phyloP scores from a whole-genome alignment of 2,329 filamentous ascomycete species.

The Passalora sequoiae region DNA sequence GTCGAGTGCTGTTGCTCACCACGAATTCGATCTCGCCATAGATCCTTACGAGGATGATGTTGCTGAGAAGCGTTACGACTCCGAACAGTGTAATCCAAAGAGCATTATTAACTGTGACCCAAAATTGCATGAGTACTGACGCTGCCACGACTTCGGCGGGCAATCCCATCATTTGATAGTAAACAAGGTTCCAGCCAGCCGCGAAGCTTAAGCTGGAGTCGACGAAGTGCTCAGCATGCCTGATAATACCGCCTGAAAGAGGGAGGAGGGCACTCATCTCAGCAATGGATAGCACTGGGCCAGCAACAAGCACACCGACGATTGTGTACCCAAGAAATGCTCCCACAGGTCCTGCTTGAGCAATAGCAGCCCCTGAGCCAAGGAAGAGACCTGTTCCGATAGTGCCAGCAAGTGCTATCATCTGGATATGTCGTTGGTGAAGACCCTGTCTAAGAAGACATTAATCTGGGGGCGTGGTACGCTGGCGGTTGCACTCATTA shows the following conservation, averaged over 20 bases:
- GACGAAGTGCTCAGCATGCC: constrained; percentile 48
- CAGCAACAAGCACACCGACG: constrained; percentile 46
- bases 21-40: constrained; percentile 45
- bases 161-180: constrained; percentile 16
- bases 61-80: constrained; percentile 13
- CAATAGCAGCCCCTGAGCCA: constrained; percentile 49
- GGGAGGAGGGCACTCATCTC: constrained; percentile 49
- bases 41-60: constrained; percentile 29
- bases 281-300: constrained; percentile 48
- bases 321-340: constrained; percentile 50
- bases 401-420: constrained; percentile 67
- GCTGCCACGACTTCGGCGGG: constrained; percentile 25
- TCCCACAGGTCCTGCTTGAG: constrained; percentile 49
- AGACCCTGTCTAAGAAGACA: constrained; percentile 31
- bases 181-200: constrained; percentile 16
- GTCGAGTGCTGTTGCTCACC: neutral
- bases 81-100: constrained; percentile 24
- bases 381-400: constrained; percentile 64
- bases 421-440: constrained; percentile 51
- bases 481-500: neutral
- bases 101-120: constrained; percentile 20
- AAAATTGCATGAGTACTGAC: constrained; percentile 23
- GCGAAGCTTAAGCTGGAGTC: constrained; percentile 40
- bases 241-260: constrained; percentile 47
- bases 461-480: neutral